Base-by-base conservation (phyloP, 192 early-diverging fungal genomes). In the Entophlyctis luteolus region DNA sequence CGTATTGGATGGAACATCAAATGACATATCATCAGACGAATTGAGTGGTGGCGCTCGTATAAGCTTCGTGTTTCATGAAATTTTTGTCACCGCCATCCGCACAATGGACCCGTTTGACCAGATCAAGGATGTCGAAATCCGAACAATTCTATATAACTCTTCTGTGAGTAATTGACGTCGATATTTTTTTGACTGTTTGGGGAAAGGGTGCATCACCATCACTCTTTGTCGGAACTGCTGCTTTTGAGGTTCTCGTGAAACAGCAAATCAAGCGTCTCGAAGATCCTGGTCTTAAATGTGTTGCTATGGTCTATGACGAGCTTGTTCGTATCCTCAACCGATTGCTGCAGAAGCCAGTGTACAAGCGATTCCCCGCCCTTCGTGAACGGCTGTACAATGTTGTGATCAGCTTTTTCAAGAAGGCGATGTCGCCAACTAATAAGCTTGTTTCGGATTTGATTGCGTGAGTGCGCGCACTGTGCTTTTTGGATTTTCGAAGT, bases 181-280 rank as follows among this genome's bases (percentile, higher is more conserved):
- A 67, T 42, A 2, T 47, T 14, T 22, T 25, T 18, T 32, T 31
- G 25, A 14, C 48, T 27, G n/a, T 12, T 42, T 12, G n/a, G 8
- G n/a, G 10, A 59, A 48, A 87, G 84, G 97, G 97, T 56, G 94
- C 95, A 20, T 89, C 93, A 20, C 98, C 98, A 23, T 91, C 95
- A 20, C 84, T 99, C 23, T 99, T 99, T 84, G 95, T 99, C 47
- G 93, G 91, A 20, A 95, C 95, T 16, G 92, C 92, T 39, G 98
- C 98, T 12, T 99, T 99, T 70, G 96, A 83, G 75, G 91, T 94
- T 23, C 91, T 99, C 38, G 90, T 99, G 68, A 98, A 95, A 79
- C 91, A 99, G 79, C 98, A 99, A 81, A 98, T 99, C 77, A 92
- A 91, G 72, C 88, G 98, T 2, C 79, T 99, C 20, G 98, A 99